Percentiles rank a stretch among this genome's conserved stretches.
Conservation (phyloP, 2,329 filamentous ascomycete genomes). For the Hypocreales sp. region DNA sequence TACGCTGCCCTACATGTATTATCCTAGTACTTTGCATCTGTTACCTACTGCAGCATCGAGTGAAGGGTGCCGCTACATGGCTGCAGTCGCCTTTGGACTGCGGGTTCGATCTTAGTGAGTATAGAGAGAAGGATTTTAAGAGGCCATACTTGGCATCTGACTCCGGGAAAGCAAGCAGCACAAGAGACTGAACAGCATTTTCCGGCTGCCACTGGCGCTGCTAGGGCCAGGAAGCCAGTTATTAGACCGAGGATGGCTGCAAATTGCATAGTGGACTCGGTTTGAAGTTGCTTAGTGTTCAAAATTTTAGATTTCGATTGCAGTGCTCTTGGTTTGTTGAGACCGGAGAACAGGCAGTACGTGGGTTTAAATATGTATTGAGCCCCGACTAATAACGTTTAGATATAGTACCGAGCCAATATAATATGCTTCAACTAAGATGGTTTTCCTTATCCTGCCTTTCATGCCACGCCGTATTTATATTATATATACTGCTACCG, state of each 20-base stretch:
- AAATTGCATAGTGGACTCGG: background rate
- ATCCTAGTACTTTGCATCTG: no score
- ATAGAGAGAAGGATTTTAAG: background rate
- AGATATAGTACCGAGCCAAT: no score
- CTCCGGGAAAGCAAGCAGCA: background rate
- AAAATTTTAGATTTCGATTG: slow-evolving; percentile 4
- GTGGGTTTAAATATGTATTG: no score
- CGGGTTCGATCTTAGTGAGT: background rate
- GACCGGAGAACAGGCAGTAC: no score
- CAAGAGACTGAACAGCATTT: slow-evolving; percentile 1
- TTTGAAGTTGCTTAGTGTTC: background rate
- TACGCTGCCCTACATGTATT: no score
- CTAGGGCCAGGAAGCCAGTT: background rate
- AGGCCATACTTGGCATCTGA: background rate
- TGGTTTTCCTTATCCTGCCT: no score
- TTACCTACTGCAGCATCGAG: no score
- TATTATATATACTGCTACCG: no score
- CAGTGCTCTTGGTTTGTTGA: no score
- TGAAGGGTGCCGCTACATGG: background rate
- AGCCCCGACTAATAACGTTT: no score
- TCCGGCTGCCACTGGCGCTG: background rate
- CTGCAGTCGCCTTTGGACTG: background rate
- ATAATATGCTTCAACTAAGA: no score
- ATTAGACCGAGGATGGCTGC: background rate
- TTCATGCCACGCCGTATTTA: no score